Evolutionary conservation across 345 rosid species (phyloP).

Genomic region (Hibiscus syriacus): DNA sequence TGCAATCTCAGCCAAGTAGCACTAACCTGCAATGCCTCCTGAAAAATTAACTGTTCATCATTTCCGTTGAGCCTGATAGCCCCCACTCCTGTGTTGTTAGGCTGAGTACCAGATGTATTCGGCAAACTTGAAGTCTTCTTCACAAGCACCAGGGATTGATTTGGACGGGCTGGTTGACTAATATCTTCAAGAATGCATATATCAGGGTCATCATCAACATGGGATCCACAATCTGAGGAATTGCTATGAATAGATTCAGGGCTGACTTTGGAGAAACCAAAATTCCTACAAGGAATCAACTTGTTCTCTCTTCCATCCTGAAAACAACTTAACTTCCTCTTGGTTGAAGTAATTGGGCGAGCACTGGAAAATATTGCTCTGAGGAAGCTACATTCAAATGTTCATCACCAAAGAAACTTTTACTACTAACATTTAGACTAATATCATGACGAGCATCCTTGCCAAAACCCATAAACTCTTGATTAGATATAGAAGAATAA

Average conservation of each 20-base stretch:
- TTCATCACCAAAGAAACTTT: constrained; percentile 7
- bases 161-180: constrained; percentile 44
- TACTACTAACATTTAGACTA: constrained; percentile 20
- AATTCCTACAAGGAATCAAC: constrained; percentile 26
- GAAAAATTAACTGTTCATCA: constrained; percentile 52
- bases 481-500: constrained; percentile 16
- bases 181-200: constrained; percentile 68
- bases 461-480: constrained; percentile 10
- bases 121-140: constrained; percentile 24
- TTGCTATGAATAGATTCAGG: constrained; percentile 67
- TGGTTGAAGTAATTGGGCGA: constrained; percentile 23
- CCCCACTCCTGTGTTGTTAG: constrained; percentile 29
- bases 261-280: constrained; percentile 39
- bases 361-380: constrained; percentile 23
- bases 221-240: constrained; percentile 47
- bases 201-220: constrained; percentile 64
- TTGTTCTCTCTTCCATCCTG: constrained; percentile 31
- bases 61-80: constrained; percentile 31
- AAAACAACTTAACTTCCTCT: constrained; percentile 20
- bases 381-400: constrained; percentile 25
- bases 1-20: not conserved
- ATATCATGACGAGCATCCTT: constrained; percentile 25
- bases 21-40: constrained; percentile 78
- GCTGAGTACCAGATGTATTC: constrained; percentile 19
- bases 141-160: constrained; percentile 24